Evolutionary conservation across 2,329 filamentous ascomycete genomes (phyloP), one percentile per base, ranked within the genome.

Genomic region (Beauveria asiatica): DNA sequence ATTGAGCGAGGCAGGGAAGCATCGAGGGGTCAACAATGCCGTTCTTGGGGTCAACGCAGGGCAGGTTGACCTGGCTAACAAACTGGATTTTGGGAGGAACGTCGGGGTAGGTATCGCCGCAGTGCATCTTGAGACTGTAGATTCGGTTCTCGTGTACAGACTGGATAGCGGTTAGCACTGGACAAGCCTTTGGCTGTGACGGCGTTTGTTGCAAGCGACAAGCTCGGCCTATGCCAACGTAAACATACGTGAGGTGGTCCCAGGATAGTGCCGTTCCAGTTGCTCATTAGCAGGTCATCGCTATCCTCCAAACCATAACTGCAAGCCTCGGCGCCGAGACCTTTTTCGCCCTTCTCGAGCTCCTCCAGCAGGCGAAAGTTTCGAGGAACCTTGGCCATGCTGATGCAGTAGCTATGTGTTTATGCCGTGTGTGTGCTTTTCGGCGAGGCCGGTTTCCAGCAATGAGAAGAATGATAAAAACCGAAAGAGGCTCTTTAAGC

Each of bases 261-360:
- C 54, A 97, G 86, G 66, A 99, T 97, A 17, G 94, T 99, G 69
- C 93, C 94, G 70, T 96, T 96, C 94, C 94, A 99, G 80, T 97
- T 92, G 65, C 89, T 93, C 92, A 99, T 96, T 75, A 94, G 84
- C 65, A 97, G 83, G 70, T 99, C 94, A 71, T 97, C 92, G 52
- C 90, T 87, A 73, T 97, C 92, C 65, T 93, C 91, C 60, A 99
- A 84, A 68, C 94, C 94, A 69, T 97, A 97, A 49, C 94, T 97
- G 79, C 93, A 97, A 63, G 92, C 92, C 79, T 97, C 94, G 74
- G 93, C 92, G 70, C 94, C 93, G 64, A 94, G 83, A 63, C 94
- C 94, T 77, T 99, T 99, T 80, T 99, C 94, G 70, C 94, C 94
- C 80, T 97, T 97, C 80, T 99, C 94, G 21, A 99, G 83, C 85